Conservation (phyloP, 2,329 filamentous ascomycete genomes). For the Phoma sp. region DNA sequence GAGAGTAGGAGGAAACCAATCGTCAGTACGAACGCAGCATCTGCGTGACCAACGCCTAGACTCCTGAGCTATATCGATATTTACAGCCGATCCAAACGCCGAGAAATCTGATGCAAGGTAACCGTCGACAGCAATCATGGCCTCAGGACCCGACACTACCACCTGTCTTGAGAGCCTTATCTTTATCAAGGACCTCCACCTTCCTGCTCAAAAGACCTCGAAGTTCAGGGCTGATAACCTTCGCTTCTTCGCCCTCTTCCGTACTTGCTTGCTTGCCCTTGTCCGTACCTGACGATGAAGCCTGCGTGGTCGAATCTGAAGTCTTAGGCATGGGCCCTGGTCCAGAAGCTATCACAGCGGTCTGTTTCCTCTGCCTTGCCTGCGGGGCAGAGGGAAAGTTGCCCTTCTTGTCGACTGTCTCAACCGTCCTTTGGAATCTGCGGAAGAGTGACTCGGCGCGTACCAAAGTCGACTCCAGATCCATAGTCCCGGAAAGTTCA, state of each 20-base stretch:
- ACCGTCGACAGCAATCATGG: background rate
- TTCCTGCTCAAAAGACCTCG: constrained; percentile 68
- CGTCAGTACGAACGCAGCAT: background rate
- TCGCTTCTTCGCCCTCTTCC: constrained; percentile 47
- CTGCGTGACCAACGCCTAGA: background rate
- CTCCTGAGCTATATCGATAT: background rate
- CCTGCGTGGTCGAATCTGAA: constrained; percentile 28
- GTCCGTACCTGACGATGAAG: constrained; percentile 38
- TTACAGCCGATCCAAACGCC: constrained; percentile 9
- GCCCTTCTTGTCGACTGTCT: constrained; percentile 89
- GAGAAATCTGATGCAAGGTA: constrained; percentile 13
- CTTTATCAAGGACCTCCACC: constrained; percentile 60
- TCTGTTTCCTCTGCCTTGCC: constrained; percentile 58
- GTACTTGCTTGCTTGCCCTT: constrained; percentile 45
- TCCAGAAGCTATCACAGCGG: constrained; percentile 41
- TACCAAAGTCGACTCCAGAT: constrained; percentile 84
- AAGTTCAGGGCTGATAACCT: constrained; percentile 70
- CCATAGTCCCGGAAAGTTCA: constrained; percentile 91
- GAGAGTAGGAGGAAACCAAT: background rate
- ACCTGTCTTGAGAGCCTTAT: constrained; percentile 39
- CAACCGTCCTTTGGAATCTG: constrained; percentile 85
- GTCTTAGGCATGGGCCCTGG: constrained; percentile 30
- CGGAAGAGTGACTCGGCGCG: constrained; percentile 88
- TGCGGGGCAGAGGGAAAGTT: constrained; percentile 72
- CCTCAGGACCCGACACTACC: constrained; percentile 10